phyloP scores from a whole-genome alignment of 352 stramenopile species.

The Plasmopara viticola region DNA sequence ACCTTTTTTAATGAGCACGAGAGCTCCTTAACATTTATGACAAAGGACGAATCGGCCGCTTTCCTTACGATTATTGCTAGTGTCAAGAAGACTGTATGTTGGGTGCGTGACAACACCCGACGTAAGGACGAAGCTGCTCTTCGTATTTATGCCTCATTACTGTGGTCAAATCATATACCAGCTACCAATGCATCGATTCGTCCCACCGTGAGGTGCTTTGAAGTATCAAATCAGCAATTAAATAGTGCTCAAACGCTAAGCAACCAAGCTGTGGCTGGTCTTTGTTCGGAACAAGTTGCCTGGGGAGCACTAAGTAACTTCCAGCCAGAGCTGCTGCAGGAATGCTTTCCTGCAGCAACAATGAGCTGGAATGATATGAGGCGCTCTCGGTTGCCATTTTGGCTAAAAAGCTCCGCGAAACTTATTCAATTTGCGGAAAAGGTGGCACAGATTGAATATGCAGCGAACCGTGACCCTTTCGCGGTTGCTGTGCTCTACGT shows the following conservation, averaged over 20 bases:
- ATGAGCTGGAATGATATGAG: constrained; percentile 70
- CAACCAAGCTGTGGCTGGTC: constrained; percentile 16
- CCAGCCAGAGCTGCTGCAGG: constrained; percentile 60
- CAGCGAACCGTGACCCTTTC: constrained; percentile 73
- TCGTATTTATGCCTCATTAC: constrained; percentile 61
- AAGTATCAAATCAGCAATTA: constrained; percentile 4
- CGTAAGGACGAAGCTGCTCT: constrained; percentile 67
- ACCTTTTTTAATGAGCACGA: constrained; percentile 59
- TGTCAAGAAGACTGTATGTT: constrained; percentile 48
- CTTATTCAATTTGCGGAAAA: constrained; percentile 61
- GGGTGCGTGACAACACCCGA: constrained; percentile 46
- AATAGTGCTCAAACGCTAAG: constrained; percentile 3
- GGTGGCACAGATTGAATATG: constrained; percentile 70
- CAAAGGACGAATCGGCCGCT: constrained; percentile 23
- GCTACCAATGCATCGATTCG: background rate
- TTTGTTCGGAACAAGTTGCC: constrained; percentile 75
- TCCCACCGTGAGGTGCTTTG: background rate
- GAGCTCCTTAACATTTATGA: constrained; percentile 47
- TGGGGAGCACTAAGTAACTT: constrained; percentile 66
- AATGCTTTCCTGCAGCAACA: constrained; percentile 43
- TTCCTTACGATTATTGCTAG: constrained; percentile 51
- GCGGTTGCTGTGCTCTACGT: constrained; percentile 82
- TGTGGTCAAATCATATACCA: constrained; percentile 45
- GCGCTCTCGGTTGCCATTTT: constrained; percentile 67
- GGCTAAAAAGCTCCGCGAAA: constrained; percentile 53